Conservation (phyloP, 1,284 basidiomycete genomes). For the Trametes polyzona region DNA sequence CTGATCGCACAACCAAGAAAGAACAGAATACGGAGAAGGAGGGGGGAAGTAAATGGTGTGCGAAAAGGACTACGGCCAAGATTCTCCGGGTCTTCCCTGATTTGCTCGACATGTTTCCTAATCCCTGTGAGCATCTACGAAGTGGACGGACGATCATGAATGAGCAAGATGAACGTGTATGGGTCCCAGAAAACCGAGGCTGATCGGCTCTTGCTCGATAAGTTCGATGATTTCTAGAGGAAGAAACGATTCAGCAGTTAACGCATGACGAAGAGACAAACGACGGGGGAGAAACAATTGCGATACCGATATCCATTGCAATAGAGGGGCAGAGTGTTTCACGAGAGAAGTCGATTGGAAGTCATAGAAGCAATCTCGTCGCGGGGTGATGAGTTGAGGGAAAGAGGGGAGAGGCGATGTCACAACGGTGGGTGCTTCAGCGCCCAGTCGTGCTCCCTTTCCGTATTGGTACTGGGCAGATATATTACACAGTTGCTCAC, state of each 20-base stretch:
- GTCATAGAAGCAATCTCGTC: too few species aligned
- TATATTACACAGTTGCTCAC: too few species aligned
- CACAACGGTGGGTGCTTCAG: too few species aligned
- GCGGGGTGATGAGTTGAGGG: too few species aligned
- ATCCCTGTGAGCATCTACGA: slow-evolving; percentile 37
- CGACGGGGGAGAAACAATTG: slow-evolving; percentile 29
- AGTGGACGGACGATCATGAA: slow-evolving; percentile 35
- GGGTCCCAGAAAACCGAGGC: slow-evolving; percentile 36
- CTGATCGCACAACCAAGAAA: slow-evolving; percentile 22
- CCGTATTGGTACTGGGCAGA: too few species aligned
- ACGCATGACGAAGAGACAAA: slow-evolving; percentile 37
- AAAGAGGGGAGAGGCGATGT: too few species aligned
- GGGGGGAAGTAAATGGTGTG: not conserved
- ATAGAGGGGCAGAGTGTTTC: too few species aligned
- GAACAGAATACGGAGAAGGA: not conserved
- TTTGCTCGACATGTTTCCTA: slow-evolving; percentile 31
- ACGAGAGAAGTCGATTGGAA: too few species aligned
- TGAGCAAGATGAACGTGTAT: slow-evolving; percentile 35
- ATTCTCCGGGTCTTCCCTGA: slow-evolving; percentile 32
- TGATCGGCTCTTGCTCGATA: slow-evolving; percentile 35
- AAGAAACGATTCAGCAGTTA: slow-evolving; percentile 36
- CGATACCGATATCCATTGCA: slow-evolving; percentile 28
- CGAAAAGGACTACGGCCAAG: slow-evolving; percentile 34
- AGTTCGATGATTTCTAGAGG: slow-evolving; percentile 40
- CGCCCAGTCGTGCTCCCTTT: too few species aligned